Evolutionary conservation across 108 stramenopile genomes (phyloP), one percentile per base, ranked within the genome.

Genomic region (Skeletonema grethae): DNA sequence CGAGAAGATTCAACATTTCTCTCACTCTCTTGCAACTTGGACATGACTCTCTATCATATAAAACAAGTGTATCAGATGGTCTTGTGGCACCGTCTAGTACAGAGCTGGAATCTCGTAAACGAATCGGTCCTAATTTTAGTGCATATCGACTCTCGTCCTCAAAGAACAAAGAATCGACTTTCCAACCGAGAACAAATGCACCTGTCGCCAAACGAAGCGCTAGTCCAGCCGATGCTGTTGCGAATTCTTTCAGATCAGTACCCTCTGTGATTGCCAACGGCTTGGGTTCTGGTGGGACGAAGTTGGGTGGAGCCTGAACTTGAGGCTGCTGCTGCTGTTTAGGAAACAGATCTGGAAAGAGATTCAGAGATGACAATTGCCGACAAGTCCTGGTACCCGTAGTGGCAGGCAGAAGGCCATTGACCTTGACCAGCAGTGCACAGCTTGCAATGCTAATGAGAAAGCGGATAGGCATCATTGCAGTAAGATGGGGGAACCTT

Each of bases 11-110:
- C 64, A 92, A 68, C 22, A 83, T 85, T 81, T 98, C 97, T 39
- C 96, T 79, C 28, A 98, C 96, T 36, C 91, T 86, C 34, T 88
- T 84, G 79, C 94, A 95, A 63, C 74, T 87, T 5, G 97, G 95
- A 56, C 86, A 95, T 2, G 87, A 80, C 55, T 97, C 96, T 43
- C 86, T 95, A 60, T 95, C 95, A 77, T 97, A 98, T 10, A 98
- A 45, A 15, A 97, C 87, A 18, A 98, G 67, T 22, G 87, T 88
- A 56, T 89, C n/a, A 0, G 36, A 16, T 11, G 92, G 91, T 48
- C 80, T 61, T 16, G 80, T 59, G 0, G 79, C 84, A 31, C 68
- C 65, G 9, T 68, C 50, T 63, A 94, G 73, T 15, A 89, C 85
- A 24, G 84, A 77, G 25, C 87, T 86, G n/a, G 84, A 75, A 75